A percentile compares a stretch with the other conserved stretches of the same genome.
Evolutionary conservation across 495 filamentous ascomycete genomes (phyloP).

Genomic region (Neurospora sp.): DNA sequence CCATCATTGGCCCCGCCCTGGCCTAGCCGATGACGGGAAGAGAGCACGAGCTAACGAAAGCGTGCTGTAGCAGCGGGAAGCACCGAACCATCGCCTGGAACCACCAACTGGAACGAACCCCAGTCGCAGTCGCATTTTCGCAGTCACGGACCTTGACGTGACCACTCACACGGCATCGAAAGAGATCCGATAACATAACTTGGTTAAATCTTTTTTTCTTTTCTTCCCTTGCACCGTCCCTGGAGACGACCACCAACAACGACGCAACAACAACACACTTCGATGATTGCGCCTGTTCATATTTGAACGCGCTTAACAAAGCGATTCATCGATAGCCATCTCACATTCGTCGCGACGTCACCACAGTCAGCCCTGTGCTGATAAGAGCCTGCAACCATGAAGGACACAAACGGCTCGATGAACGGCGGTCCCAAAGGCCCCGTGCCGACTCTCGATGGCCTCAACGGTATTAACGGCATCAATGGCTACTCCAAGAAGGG

Average conservation of each 20-base stretch:
- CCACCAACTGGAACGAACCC: not conserved
- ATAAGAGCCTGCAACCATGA: constrained; percentile 16
- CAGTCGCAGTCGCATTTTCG: not conserved
- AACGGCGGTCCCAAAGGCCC: constrained; percentile 9
- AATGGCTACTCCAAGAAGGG: not conserved
- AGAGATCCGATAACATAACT: not conserved
- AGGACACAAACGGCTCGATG: constrained; percentile 22
- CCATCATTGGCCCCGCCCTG: not conserved
- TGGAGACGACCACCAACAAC: not conserved
- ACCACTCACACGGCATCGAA: not conserved
- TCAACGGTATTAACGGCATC: not conserved
- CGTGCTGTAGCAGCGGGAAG: not conserved
- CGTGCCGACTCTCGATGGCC: not conserved
- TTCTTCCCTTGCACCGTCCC: not conserved
- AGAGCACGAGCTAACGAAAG: not conserved
- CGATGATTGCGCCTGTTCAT: not conserved
- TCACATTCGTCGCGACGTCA: not conserved
- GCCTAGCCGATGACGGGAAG: not conserved
- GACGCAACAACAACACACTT: not conserved
- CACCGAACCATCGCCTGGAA: not conserved
- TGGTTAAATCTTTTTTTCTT: too few species aligned
- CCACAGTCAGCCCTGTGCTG: constrained; percentile 16
- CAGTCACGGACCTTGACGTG: not conserved
- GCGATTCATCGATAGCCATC: not conserved
- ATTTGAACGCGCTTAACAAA: not conserved